Evolutionary conservation across 1,284 basidiomycete genomes (phyloP), one percentile per base, ranked within the genome.

Genomic region (Rhodotorula sp.): DNA sequence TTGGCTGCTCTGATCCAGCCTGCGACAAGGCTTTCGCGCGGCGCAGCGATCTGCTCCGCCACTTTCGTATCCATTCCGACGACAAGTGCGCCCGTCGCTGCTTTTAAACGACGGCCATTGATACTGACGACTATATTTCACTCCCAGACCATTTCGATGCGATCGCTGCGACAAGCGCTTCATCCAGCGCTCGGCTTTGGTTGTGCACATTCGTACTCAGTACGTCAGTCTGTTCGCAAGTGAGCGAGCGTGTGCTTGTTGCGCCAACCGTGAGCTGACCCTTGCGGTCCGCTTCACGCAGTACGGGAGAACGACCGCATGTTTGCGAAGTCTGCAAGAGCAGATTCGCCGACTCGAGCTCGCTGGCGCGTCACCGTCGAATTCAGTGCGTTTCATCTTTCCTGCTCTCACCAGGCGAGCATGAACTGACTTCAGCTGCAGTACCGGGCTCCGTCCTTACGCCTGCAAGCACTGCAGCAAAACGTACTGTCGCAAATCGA

Each of bases 91-190:
- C 19, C 18, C 18, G 14, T 21, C 7, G 52, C 52, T 2, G 1
- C 23, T 54, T 15, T 26, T 21, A 28, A 0, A 19, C 49, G 19
- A 50, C 49, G 19, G 18, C 49, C 10, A 12, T n/a, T 28, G 52
- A 54, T 26, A 10, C 38, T 26, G 52, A 15, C 8, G 52, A 26
- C n/a, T 26, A 14, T 10, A 2, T 26, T 6, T 28, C 52, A 23
- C n/a, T 16, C 23, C 10, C n/a, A 55, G 54, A 16, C 54, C 54
- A 16, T 55, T 16, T 21, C n/a, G 31, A 26, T 55, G 54, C 26
- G 15, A 16, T 16, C 71, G 69, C 5, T 80, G 79, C 50, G 73
- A 76, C 14, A 79, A 79, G 69, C 75, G 73, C 62, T 80, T 80
- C 71, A 79, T 79, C 34, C 56, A 68, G 67, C 67, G 67, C 14